Base-by-base conservation (phyloP, 495 filamentous ascomycete species). In the Penicillium riverlandense region DNA sequence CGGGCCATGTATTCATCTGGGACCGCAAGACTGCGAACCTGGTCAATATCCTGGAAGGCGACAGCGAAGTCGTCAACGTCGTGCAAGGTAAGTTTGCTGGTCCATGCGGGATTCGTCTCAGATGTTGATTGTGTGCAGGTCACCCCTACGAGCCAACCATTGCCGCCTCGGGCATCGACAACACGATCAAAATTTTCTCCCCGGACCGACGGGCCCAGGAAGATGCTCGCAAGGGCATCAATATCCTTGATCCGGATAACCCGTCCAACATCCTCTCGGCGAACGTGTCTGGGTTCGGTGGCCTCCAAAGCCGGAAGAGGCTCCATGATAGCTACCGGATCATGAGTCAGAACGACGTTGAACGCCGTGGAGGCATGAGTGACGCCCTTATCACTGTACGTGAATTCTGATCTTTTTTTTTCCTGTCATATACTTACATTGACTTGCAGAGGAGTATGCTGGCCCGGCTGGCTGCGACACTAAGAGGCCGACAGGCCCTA, bases 141-240 rank as follows among this genome's bases (percentile, higher is more conserved):
- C 84, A 87, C 50, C 84, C 84, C 1, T 84, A 84, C 54, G 84
- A 88, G 51, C 83, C 84, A 1, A 76, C 77, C 37, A 64, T 88
- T 29, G 84, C 84, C 2, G 80, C 77, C 8, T 83, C 80, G 0
- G 84, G 84, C 12, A 88, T 88, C 29, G 84, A 88, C 50, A 76
- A 80, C 33, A 87, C 84, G 1, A 79, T 88, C 65, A 88, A 88
- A 48, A 80, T 88, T 16, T 88, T 88, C 66, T 83, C 79, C 0
- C 66, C 82, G 1, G 84, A 88, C 54, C 66, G 59, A 40, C 65
- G 67, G 4, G 77, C 77, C 1, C 80, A 86, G 49, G 67, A 71
- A 8, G 66, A 76, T 40, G 82, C 82, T 16, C 67, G 71, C 11
- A 58, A 63, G 4, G 82, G 80, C 5, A 59, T 79, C 37, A 77